Conservation (phyloP, 345 rosid genomes). For the Carallia brachiata region DNA sequence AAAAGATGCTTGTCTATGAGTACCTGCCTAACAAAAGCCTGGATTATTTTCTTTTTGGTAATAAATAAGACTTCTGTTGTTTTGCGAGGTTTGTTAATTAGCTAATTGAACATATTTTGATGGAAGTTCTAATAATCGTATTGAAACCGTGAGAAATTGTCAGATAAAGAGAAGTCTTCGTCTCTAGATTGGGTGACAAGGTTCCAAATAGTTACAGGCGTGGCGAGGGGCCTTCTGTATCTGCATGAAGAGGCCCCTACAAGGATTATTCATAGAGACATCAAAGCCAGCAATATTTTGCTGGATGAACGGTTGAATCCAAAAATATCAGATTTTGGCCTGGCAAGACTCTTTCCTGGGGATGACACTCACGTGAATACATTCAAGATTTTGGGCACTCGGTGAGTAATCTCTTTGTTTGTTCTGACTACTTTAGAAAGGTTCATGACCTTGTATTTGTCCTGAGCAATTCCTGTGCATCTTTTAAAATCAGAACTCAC, state of each 20-base stretch:
- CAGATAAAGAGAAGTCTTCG: slow-evolving; percentile 19
- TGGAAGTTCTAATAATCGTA: neutral
- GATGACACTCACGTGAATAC: slow-evolving; percentile 78
- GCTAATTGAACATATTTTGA: too few relatives aligned
- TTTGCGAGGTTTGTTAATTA: neutral
- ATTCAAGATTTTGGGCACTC: slow-evolving; percentile 72
- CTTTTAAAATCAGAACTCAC: too few relatives aligned
- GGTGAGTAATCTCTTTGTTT: slow-evolving; percentile 50
- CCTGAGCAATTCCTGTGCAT: too few relatives aligned
- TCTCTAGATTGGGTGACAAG: slow-evolving; percentile 28
- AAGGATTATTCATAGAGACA: slow-evolving; percentile 33
- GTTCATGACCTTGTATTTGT: neutral
- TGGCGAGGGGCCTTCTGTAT: slow-evolving; percentile 28
- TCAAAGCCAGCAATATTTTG: slow-evolving; percentile 32
- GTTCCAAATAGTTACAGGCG: slow-evolving; percentile 25
- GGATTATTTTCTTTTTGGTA: slow-evolving; percentile 21
- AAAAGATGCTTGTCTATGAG: slow-evolving; percentile 37
- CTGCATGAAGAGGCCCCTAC: slow-evolving; percentile 35
- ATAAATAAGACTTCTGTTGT: neutral
- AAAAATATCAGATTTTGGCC: slow-evolving; percentile 35
- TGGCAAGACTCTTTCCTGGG: slow-evolving; percentile 49
- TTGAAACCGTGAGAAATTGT: neutral
- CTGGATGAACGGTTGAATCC: slow-evolving; percentile 27
- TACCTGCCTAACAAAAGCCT: slow-evolving; percentile 34
- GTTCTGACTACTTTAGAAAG: neutral